Base-by-base conservation (phyloP, 495 filamentous ascomycete genomes). In the Xylaria longipes region DNA sequence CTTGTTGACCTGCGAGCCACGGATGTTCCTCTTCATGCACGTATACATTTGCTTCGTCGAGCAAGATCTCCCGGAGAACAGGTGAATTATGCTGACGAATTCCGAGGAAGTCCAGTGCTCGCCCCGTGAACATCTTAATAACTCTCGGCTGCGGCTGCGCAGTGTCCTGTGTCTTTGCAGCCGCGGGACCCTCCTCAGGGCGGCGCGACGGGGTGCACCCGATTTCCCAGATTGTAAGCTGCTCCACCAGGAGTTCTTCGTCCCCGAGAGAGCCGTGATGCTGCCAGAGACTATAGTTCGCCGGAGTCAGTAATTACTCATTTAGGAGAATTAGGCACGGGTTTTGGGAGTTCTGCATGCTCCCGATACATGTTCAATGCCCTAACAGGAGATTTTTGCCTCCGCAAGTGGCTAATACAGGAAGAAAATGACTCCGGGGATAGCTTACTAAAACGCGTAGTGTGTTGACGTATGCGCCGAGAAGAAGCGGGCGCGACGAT, bases 391-490 rank as follows among this genome's bases (percentile, higher is more conserved):
- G n/a, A n/a, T n/a, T n/a, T n/a, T n/a, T n/a, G n/a, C n/a, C n/a
- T n/a, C n/a, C n/a, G n/a, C n/a, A n/a, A n/a, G n/a, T n/a, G n/a
- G n/a, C n/a, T n/a, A n/a, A n/a, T n/a, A n/a, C n/a, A n/a, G n/a
- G n/a, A n/a, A n/a, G n/a, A n/a, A n/a, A n/a, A n/a, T n/a, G n/a
- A n/a, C n/a, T n/a, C n/a, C n/a, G n/a, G n/a, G n/a, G n/a, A n/a
- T n/a, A n/a, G n/a, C n/a, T n/a, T n/a, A n/a, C n/a, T 92, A 93
- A 3, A 91, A 82, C 37, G 86, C 89, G 75, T 92, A 93, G 70
- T 92, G 88, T 0, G 84, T 87, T 14, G 86, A 71, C 41, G 80
- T 91, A 74, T 93, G 91, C 1, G 86, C 76, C 1, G 89, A 91
- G 79, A 88, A 91, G 82, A 91, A 92, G 6, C 89, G 86, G 71